Percentiles rank a stretch among this genome's conserved stretches.
These are phyloP conservation scores for Aspergillus terreus DNA, from an alignment of 2,329 filamentous ascomycete genomes.

Conservation along the genomic window DNA sequence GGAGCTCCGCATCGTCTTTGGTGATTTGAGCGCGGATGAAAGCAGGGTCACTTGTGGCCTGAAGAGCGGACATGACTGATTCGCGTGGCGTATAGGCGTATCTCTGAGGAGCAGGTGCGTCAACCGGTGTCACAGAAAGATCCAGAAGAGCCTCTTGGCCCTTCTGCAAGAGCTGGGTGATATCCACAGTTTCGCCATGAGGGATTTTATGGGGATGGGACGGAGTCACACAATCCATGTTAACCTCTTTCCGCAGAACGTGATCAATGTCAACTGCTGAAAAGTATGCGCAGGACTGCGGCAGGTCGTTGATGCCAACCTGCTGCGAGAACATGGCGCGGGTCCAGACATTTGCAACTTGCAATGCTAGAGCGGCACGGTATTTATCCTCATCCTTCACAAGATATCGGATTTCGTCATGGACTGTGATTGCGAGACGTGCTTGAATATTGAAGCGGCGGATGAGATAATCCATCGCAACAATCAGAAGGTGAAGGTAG, in stretches of 20 bases:
- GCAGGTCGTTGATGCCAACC: slow-evolving; percentile 90
- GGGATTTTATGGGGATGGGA: slow-evolving; percentile 75
- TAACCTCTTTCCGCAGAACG: slow-evolving; percentile 94
- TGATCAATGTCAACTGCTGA: slow-evolving; percentile 92
- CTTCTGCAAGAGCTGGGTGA: slow-evolving; percentile 70
- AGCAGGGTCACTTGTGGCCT: slow-evolving; percentile 50
- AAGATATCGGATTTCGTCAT: slow-evolving; percentile 95
- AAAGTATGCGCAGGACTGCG: slow-evolving; percentile 92
- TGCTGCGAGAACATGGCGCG: slow-evolving; percentile 96
- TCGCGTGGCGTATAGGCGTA: slow-evolving; percentile 67
- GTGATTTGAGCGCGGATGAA: slow-evolving; percentile 86
- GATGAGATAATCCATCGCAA: slow-evolving; percentile 90
- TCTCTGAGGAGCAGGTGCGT: slow-evolving; percentile 57
- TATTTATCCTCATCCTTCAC: slow-evolving; percentile 84
- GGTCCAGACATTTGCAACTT: slow-evolving; percentile 94
- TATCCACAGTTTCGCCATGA: slow-evolving; percentile 83
- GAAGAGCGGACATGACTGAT: slow-evolving; percentile 74
- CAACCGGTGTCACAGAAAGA: slow-evolving; percentile 54
- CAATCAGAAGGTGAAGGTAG: slow-evolving; percentile 89
- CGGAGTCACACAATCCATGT: slow-evolving; percentile 95
- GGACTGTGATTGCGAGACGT: slow-evolving; percentile 86
- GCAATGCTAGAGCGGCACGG: slow-evolving; percentile 83
- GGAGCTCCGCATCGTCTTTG: slow-evolving; percentile 68
- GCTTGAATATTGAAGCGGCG: slow-evolving; percentile 80
- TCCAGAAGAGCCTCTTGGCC: slow-evolving; percentile 67